Conservation (phyloP, 169 alveolate genomes). For the Eimeria nieschulzi region DNA sequence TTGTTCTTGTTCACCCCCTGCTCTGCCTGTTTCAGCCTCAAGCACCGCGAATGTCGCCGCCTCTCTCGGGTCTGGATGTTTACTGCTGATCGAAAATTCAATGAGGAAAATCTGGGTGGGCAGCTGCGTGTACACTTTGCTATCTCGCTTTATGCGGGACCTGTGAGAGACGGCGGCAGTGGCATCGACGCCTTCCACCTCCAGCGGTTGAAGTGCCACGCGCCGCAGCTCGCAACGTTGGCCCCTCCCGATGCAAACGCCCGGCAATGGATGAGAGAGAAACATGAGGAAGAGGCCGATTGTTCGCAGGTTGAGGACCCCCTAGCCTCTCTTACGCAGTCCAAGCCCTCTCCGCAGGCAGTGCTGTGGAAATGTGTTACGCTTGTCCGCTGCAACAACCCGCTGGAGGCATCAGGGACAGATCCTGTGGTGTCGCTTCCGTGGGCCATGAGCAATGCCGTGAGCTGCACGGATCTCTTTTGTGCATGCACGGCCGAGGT, state of each 20-base stretch:
- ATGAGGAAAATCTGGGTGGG: neutral
- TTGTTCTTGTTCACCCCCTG: too few relatives aligned
- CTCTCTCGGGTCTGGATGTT: constrained; percentile 34
- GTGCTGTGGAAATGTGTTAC: neutral
- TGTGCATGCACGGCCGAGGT: neutral
- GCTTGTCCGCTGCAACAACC: neutral
- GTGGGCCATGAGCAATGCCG: neutral
- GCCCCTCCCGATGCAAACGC: too few relatives aligned
- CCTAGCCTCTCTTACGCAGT: neutral
- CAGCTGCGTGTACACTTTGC: constrained; percentile 20
- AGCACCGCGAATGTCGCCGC: neutral
- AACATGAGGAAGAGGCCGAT: too few relatives aligned
- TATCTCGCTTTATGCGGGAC: neutral
- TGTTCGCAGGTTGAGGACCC: neutral
- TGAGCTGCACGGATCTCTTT: neutral
- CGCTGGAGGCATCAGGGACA: neutral
- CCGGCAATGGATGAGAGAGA: too few relatives aligned
- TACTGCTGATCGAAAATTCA: too few relatives aligned
- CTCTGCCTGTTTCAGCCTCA: too few relatives aligned
- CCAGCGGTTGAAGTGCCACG: neutral
- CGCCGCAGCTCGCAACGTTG: neutral
- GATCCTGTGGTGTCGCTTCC: too few relatives aligned
- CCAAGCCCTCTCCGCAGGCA: neutral
- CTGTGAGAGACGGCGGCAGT: neutral
- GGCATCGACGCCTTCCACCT: neutral